Percentiles rank a stretch among this genome's conserved stretches.
These are phyloP conservation scores for Diaporthe capsici DNA, from an alignment of 2,329 filamentous ascomycete genomes.

Conservation along the genomic window DNA sequence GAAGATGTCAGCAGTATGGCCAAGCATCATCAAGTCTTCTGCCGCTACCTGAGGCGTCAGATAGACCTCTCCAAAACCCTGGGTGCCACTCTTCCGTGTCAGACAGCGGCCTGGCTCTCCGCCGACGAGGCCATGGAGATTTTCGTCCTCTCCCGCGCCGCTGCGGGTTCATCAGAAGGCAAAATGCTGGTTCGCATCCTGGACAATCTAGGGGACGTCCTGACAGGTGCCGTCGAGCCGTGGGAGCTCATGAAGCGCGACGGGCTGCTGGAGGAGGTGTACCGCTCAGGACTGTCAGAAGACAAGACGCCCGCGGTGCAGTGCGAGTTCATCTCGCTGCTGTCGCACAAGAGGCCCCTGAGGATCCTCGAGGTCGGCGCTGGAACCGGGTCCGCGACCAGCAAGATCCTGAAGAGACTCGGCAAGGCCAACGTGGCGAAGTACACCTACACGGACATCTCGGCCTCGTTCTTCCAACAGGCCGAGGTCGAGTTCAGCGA, in stretches of 20 bases:
- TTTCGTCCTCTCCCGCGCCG: neutral
- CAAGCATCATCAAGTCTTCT: slow-evolving; percentile 23
- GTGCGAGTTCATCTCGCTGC: slow-evolving; percentile 26
- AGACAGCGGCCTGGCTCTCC: neutral
- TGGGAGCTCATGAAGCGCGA: slow-evolving; percentile 28
- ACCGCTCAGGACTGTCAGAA: slow-evolving; percentile 17
- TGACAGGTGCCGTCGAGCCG: slow-evolving; percentile 3
- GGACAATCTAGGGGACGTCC: neutral
- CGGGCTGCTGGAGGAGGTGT: slow-evolving; percentile 28
- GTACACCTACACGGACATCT: slow-evolving; percentile 46
- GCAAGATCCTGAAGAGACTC: slow-evolving; percentile 23
- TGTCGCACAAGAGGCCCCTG: slow-evolving; percentile 19
- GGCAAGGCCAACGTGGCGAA: neutral
- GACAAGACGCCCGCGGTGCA: slow-evolving; percentile 17
- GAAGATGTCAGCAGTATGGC: neutral
- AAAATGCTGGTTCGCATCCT: slow-evolving; percentile 16
- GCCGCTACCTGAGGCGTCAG: slow-evolving; percentile 7
- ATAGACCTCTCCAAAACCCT: neutral
- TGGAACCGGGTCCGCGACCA: slow-evolving; percentile 15
- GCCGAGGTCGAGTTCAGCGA: slow-evolving; percentile 44
- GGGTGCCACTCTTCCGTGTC: neutral
- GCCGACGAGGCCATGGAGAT: slow-evolving; percentile 4
- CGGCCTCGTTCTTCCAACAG: slow-evolving; percentile 43
- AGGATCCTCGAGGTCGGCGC: slow-evolving; percentile 29
- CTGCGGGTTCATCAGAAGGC: neutral